Conservation (phyloP, 768 basidiomycete genomes). For the Macrolepiota albuminosa region DNA sequence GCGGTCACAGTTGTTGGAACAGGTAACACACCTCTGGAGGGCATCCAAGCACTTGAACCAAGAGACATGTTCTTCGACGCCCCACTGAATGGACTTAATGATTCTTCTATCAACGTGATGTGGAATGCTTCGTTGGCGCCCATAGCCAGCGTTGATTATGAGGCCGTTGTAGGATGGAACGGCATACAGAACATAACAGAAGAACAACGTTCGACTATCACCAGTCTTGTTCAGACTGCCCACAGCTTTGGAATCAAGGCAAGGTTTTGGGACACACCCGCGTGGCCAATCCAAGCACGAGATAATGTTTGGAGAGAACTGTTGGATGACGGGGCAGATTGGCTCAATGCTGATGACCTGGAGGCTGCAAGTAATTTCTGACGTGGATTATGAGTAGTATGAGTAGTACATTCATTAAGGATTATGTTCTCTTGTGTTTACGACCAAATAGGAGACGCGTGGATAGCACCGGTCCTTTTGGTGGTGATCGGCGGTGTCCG, state of each 20-base stretch:
- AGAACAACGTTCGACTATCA: conserved; percentile 32
- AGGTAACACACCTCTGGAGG: conserved; percentile 46
- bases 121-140: conserved; percentile 41
- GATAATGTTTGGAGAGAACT: conserved; percentile 40
- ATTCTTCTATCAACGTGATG: conserved; percentile 26
- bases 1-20: conserved; percentile 44
- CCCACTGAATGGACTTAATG: conserved; percentile 35
- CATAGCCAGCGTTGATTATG: conserved; percentile 47
- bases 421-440: conserved; percentile 22
- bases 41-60: conserved; percentile 37
- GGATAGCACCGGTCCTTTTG: conserved; percentile 20
- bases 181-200: conserved; percentile 40
- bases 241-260: conserved; percentile 40
- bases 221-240: conserved; percentile 36
- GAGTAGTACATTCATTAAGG: conserved; percentile 7
- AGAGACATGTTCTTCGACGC: conserved; percentile 51
- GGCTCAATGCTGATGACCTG: conserved; percentile 50
- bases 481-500: conserved; percentile 23
- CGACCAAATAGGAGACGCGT: conserved; percentile 29
- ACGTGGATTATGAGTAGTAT: conserved; percentile 11
- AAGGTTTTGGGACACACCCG: conserved; percentile 51
- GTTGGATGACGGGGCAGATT: conserved; percentile 39
- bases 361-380: conserved; percentile 34
- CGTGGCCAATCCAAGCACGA: conserved; percentile 39
- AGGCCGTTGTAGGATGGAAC: conserved; percentile 39